phyloP scores from a whole-genome alignment of 768 basidiomycete species.

The Amanita jacksonii region DNA sequence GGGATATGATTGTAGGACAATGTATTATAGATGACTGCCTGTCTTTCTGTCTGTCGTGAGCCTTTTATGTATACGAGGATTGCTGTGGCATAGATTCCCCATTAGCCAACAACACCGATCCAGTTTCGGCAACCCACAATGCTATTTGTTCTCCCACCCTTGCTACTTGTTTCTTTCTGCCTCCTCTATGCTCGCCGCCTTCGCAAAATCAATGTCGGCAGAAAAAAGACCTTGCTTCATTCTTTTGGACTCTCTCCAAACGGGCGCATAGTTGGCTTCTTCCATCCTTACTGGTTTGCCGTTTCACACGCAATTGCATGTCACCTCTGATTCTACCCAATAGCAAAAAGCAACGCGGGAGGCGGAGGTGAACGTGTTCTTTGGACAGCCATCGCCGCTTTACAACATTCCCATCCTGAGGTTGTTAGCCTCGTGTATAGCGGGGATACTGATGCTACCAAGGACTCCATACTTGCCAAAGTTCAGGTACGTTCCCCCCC shows the following conservation, averaged over 20 bases:
- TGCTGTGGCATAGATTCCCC: too few species aligned
- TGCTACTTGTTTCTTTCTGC: neutral
- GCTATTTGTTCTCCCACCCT: neutral
- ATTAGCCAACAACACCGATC: neutral
- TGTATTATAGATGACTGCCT: too few species aligned
- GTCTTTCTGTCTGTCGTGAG: too few species aligned
- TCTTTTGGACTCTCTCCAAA: neutral
- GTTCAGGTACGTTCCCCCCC: conserved; percentile 51
- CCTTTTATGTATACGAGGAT: too few species aligned
- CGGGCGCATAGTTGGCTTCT: conserved; percentile 61
- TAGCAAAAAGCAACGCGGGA: conserved; percentile 68
- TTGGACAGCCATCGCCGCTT: conserved; percentile 78
- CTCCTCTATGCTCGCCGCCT: conserved; percentile 3
- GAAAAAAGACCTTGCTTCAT: neutral
- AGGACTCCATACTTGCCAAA: conserved; percentile 71
- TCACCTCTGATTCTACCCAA: conserved; percentile 30
- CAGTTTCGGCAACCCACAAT: too few species aligned
- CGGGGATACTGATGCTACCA: conserved; percentile 75
- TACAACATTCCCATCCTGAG: conserved; percentile 60
- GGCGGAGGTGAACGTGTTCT: conserved; percentile 95
- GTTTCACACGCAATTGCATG: conserved; percentile 1
- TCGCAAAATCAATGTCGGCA: neutral
- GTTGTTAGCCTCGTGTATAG: conserved; percentile 78
- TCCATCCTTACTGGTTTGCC: conserved; percentile 92
- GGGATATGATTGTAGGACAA: too few species aligned